Evolutionary conservation across 2,329 filamentous ascomycete species (phyloP).

Genomic region (Lecanicillium sp.): DNA sequence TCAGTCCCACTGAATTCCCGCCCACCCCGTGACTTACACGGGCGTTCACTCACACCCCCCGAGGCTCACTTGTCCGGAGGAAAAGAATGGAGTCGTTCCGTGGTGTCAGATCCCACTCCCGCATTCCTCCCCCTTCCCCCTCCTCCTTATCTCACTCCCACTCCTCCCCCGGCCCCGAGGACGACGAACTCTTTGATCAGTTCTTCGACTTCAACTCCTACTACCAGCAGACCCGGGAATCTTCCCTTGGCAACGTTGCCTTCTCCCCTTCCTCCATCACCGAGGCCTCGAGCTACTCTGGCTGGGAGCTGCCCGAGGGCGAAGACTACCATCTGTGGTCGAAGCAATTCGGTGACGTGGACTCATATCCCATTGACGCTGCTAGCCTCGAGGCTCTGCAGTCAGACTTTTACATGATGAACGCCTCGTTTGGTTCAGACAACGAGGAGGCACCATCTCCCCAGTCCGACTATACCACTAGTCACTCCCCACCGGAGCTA

Average conservation of each 20-base stretch:
- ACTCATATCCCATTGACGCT: conserved; percentile 28
- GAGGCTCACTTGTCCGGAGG: conserved; percentile 19
- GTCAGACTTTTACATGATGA: conserved; percentile 29
- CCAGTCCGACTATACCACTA: conserved; percentile 31
- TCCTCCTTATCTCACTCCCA: conserved; percentile 24
- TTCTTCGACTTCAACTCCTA: conserved; percentile 34
- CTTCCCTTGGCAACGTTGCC: conserved; percentile 1
- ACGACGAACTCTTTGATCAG: conserved; percentile 30
- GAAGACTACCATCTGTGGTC: conserved; percentile 20
- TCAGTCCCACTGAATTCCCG: conserved; percentile 31
- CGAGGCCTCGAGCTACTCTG: conserved; percentile 24
- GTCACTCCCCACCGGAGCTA: conserved; percentile 32
- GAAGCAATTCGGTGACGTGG: conserved; percentile 31
- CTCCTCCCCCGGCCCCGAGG: conserved; percentile 21
- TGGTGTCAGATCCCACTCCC: conserved; percentile 16
- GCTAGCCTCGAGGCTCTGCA: conserved; percentile 27
- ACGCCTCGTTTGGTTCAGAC: conserved; percentile 27
- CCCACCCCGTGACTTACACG: conserved; percentile 33
- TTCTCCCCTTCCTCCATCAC: neutral
- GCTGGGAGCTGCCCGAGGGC: conserved; percentile 24
- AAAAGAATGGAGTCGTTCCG: conserved; percentile 22
- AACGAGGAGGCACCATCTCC: conserved; percentile 23
- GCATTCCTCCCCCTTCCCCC: conserved; percentile 24
- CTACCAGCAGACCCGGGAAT: conserved; percentile 19
- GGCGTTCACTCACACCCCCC: conserved; percentile 12